Conservation (phyloP, 2,329 filamentous ascomycete genomes). For the Ophiostoma triangulosporum region DNA sequence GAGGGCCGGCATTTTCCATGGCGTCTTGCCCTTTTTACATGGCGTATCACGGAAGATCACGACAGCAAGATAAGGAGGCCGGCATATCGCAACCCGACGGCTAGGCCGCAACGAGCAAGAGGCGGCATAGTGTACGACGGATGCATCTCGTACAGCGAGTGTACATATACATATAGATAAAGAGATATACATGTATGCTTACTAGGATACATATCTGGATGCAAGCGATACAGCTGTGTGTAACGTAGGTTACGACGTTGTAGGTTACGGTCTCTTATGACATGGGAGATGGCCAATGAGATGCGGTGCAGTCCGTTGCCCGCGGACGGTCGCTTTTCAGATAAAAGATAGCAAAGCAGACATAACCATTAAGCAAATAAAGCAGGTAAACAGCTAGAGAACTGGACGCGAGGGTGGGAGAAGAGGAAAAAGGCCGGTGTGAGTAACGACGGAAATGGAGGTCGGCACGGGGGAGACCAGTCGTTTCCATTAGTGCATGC, state of each 20-base stretch:
- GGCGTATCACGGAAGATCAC: conserved; percentile 1
- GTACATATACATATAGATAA: too few species aligned
- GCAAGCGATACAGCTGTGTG: too few species aligned
- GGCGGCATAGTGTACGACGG: background rate
- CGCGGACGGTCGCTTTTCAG: background rate
- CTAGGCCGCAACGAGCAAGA: background rate
- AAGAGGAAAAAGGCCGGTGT: background rate
- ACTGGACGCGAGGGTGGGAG: background rate
- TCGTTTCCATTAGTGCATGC: background rate
- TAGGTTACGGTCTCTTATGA: too few species aligned
- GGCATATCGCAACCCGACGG: background rate
- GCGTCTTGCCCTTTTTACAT: background rate
- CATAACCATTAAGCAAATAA: background rate
- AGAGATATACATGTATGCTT: too few species aligned
- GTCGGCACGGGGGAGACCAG: background rate
- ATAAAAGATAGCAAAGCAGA: background rate
- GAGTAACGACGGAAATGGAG: background rate
- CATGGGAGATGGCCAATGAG: too few species aligned
- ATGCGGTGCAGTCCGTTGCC: too few species aligned
- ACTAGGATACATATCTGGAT: too few species aligned
- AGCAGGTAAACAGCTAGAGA: too few species aligned
- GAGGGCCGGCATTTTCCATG: background rate
- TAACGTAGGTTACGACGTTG: too few species aligned
- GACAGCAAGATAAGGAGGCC: background rate
- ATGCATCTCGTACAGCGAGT: too few species aligned